Conservation (phyloP, 495 filamentous ascomycete species). For the Aspergillus asperescens region DNA sequence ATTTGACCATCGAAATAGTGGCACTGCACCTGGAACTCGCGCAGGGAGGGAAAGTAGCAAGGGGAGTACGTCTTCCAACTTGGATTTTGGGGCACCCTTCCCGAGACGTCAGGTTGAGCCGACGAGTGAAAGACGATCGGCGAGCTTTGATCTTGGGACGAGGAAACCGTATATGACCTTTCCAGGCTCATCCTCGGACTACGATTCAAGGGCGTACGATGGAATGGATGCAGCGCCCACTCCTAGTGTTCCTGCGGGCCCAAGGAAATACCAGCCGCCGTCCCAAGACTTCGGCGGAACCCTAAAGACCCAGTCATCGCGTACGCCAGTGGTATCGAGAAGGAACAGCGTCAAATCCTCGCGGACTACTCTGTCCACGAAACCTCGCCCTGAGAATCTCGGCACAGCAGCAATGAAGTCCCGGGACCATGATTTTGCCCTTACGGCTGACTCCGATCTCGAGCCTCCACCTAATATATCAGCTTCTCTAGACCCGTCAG, state of each 20-base stretch:
- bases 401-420: constrained; percentile 33
- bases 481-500: constrained; percentile 37
- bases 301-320: constrained; percentile 42
- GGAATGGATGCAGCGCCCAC: constrained; percentile 81
- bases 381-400: constrained; percentile 35
- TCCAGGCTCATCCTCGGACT: constrained; percentile 16
- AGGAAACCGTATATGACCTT: constrained; percentile 31
- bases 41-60: constrained; percentile 62
- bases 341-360: constrained; percentile 61
- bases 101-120: constrained; percentile 50
- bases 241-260: constrained; percentile 79
- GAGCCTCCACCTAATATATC: constrained; percentile 29
- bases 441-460: constrained; percentile 26
- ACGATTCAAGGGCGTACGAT: constrained; percentile 39
- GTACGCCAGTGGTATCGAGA: constrained; percentile 40
- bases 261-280: constrained; percentile 41
- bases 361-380: constrained; percentile 39
- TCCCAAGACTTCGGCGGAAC: constrained; percentile 34
- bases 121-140: constrained; percentile 57
- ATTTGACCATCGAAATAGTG: constrained; percentile 20
- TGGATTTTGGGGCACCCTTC: constrained; percentile 53
- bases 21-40: constrained; percentile 9
- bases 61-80: constrained; percentile 63
- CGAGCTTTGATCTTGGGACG: constrained; percentile 69
- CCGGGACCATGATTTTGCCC: constrained; percentile 27